These are phyloP conservation scores for Helicocarpus griseus DNA, from an alignment of 2,329 filamentous ascomycete genomes.

Conservation along the genomic window DNA sequence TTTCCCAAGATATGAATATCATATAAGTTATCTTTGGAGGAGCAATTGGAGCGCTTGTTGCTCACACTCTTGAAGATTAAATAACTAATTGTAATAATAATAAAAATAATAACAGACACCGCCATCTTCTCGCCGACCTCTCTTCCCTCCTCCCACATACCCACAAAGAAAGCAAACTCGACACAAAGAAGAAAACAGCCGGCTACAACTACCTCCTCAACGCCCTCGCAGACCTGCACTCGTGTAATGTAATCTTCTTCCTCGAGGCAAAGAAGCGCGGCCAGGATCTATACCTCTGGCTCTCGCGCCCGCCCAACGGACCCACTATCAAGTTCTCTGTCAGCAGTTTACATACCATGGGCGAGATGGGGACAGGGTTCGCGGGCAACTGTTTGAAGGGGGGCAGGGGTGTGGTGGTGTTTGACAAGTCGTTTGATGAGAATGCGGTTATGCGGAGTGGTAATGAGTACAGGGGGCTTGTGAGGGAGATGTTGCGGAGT, in stretches of 20 bases:
- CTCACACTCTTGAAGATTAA: background rate
- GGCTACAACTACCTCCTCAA: conserved; percentile 64
- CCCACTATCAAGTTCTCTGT: conserved; percentile 52
- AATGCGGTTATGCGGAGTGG: conserved; percentile 59
- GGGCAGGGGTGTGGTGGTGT: conserved; percentile 80
- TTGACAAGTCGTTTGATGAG: conserved; percentile 77
- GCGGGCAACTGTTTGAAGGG: conserved; percentile 95
- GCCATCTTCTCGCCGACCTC: conserved; percentile 85
- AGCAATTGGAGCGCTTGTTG: background rate
- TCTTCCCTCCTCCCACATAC: conserved; percentile 81
- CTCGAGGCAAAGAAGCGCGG: conserved; percentile 84
- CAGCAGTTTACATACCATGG: conserved; percentile 77
- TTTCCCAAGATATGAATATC: conserved; percentile 7
- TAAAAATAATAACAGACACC: conserved; percentile 53
- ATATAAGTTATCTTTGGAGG: too few relatives aligned
- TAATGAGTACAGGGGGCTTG: conserved; percentile 34
- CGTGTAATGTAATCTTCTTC: conserved; percentile 90
- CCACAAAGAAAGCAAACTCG: conserved; percentile 91
- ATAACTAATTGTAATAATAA: background rate
- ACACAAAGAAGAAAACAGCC: conserved; percentile 68
- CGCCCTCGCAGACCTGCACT: conserved; percentile 68
- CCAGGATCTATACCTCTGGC: conserved; percentile 89
- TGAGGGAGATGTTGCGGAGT: conserved; percentile 84
- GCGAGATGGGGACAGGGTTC: conserved; percentile 72
- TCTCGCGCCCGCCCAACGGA: conserved; percentile 81